Conservation (phyloP, 129 eudicot genomes). For the Daucus carota region DNA sequence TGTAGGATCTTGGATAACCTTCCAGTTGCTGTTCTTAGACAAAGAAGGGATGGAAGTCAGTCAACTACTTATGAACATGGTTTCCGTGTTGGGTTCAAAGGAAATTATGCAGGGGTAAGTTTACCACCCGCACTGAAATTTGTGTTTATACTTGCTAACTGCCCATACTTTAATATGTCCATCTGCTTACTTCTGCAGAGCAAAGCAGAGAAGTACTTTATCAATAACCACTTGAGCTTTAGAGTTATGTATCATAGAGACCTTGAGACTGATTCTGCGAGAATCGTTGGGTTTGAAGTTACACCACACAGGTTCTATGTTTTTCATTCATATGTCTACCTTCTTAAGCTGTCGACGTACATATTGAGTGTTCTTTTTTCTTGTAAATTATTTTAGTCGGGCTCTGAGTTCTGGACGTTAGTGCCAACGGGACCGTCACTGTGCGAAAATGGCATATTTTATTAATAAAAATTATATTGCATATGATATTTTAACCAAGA, state of each 20-base stretch:
- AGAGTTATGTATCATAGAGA: slow-evolving; percentile 95
- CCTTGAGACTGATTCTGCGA: slow-evolving; percentile 73
- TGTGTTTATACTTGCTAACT: background rate
- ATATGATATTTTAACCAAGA: background rate
- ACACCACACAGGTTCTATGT: slow-evolving; percentile 71
- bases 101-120: slow-evolving; percentile 90
- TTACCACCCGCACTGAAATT: background rate
- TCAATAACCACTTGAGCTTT: slow-evolving; percentile 88
- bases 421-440: background rate
- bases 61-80: slow-evolving; percentile 88
- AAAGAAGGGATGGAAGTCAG: slow-evolving; percentile 75
- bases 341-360: background rate
- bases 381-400: background rate
- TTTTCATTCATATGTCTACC: background rate
- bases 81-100: slow-evolving; percentile 94
- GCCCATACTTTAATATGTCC: background rate
- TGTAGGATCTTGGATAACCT: slow-evolving; percentile 14
- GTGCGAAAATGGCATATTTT: background rate
- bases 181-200: slow-evolving; percentile 40
- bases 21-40: slow-evolving; percentile 70
- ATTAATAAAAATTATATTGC: background rate
- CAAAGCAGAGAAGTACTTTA: slow-evolving; percentile 86
- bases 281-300: slow-evolving; percentile 97
- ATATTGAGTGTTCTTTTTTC: background rate
- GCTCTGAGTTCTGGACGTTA: background rate